A percentile compares a stretch with the other conserved stretches of the same genome.
Conservation (phyloP, 352 stramenopile species). For the Phytophthora nicotianae region DNA sequence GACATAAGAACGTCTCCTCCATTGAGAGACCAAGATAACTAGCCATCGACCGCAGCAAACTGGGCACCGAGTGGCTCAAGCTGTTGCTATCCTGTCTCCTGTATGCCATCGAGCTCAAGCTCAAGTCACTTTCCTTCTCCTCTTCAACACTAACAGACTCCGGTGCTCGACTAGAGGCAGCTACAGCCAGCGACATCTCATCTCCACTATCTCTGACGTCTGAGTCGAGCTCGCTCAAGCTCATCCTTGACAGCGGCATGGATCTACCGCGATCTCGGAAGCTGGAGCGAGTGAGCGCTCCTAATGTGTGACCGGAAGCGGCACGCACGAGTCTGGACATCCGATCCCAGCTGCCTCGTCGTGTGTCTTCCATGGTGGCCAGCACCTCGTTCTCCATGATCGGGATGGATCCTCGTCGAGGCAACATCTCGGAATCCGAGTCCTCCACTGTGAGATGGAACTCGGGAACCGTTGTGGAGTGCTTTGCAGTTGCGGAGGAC, state of each 20-base stretch:
- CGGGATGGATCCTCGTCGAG: slow-evolving; percentile 34
- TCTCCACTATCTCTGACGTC: slow-evolving; percentile 1
- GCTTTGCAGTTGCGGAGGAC: slow-evolving; percentile 25
- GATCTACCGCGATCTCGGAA: slow-evolving; percentile 35
- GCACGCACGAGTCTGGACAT: slow-evolving; percentile 37
- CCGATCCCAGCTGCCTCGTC: slow-evolving; percentile 35
- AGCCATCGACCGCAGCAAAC: slow-evolving; percentile 54
- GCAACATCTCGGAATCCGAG: slow-evolving; percentile 3
- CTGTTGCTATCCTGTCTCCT: slow-evolving; percentile 38
- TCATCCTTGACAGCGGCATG: slow-evolving; percentile 28
- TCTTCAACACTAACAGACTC: slow-evolving; percentile 18
- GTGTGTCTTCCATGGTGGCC: slow-evolving; percentile 26
- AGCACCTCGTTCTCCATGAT: slow-evolving; percentile 41
- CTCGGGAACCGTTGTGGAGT: slow-evolving; percentile 21
- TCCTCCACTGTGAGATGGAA: slow-evolving; percentile 32
- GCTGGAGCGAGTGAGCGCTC: slow-evolving; percentile 26
- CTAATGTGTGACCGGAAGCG: slow-evolving; percentile 36
- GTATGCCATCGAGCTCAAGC: slow-evolving; percentile 16
- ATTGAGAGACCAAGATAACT: slow-evolving; percentile 63
- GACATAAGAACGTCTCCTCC: slow-evolving; percentile 75
- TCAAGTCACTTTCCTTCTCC: slow-evolving; percentile 14
- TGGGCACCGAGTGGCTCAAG: slow-evolving; percentile 44
- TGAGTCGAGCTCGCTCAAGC: slow-evolving; percentile 21
- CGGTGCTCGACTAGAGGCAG: slow-evolving; percentile 20
- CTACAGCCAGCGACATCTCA: slow-evolving; percentile 20